These are phyloP conservation scores for Gymnopus androsaceus DNA, from an alignment of 1,284 basidiomycete genomes.

Conservation along the genomic window DNA sequence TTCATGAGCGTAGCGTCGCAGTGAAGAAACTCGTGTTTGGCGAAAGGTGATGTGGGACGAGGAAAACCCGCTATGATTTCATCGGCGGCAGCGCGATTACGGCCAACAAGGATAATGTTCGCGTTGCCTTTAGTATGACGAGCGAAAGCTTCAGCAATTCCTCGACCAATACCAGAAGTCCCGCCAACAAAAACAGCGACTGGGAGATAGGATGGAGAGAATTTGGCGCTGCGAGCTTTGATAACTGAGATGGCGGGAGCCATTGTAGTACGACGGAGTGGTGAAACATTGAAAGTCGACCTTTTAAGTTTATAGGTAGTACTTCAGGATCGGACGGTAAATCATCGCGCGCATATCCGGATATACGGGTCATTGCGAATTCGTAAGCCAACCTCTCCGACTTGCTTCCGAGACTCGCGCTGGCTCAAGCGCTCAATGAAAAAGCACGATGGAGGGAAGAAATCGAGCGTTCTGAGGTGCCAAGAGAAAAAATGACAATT, in stretches of 20 bases:
- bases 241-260: conserved; percentile 5
- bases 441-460: too few relatives aligned
- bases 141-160: conserved; percentile 32
- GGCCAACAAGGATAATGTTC: conserved; percentile 36
- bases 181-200: conserved; percentile 41
- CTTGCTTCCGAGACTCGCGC: too few relatives aligned
- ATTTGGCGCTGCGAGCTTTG: conserved; percentile 19
- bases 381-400: too few relatives aligned
- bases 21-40: conserved; percentile 25
- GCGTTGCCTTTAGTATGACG: conserved; percentile 30
- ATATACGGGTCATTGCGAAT: too few relatives aligned
- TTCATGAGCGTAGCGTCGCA: conserved; percentile 34
- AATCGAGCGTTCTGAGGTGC: too few relatives aligned
- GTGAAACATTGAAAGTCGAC: too few relatives aligned
- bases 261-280: too few relatives aligned
- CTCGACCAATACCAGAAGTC: conserved; percentile 41
- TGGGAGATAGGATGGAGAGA: conserved; percentile 23
- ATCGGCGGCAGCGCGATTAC: conserved; percentile 34
- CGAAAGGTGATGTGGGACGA: conserved; percentile 19
- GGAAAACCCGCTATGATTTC: conserved; percentile 36
- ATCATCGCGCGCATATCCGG: too few relatives aligned
- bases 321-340: too few relatives aligned
- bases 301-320: too few relatives aligned
- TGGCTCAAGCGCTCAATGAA: too few relatives aligned
- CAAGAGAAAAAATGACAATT: too few relatives aligned